phyloP scores from a whole-genome alignment of 805 yeast genomes.

The Lachancea waltii region DNA sequence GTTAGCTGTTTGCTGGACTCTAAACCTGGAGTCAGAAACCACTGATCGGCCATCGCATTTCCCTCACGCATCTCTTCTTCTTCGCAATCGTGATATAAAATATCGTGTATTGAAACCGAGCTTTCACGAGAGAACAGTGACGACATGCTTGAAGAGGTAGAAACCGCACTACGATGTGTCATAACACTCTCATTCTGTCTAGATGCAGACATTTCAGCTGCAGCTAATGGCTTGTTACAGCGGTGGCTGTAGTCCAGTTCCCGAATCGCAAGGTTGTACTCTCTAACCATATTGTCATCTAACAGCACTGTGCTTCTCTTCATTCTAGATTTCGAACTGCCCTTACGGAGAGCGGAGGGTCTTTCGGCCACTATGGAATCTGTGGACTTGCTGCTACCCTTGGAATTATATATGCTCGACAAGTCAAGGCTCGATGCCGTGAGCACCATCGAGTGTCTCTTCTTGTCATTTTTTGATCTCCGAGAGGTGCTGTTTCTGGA shows the following conservation, averaged over 20 bases:
- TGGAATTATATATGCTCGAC: constrained; percentile 2
- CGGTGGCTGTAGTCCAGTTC: constrained; percentile 8
- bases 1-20: neutral
- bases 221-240: too few relatives aligned
- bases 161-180: constrained; percentile 6
- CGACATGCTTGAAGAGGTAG: constrained; percentile 12
- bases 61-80: constrained; percentile 1
- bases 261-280: constrained; percentile 24
- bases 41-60: neutral
- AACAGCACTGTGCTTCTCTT: constrained; percentile 25
- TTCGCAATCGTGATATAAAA: constrained; percentile 21
- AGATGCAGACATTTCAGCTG: constrained; percentile 1
- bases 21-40: neutral
- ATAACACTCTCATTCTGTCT: too few relatives aligned
- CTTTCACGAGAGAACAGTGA: constrained; percentile 20
- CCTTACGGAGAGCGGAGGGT: neutral
- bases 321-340: constrained; percentile 4
- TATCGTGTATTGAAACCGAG: constrained; percentile 20
- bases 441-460: constrained; percentile 24
- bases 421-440: constrained; percentile 9
- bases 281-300: constrained; percentile 25
- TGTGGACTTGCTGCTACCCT: constrained; percentile 4
- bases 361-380: constrained; percentile 1
- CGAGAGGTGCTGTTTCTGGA: constrained; percentile 1
- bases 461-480: constrained; percentile 9